Evolutionary conservation across 768 basidiomycete species (phyloP).

Genomic region (Boletus rubescentipes): DNA sequence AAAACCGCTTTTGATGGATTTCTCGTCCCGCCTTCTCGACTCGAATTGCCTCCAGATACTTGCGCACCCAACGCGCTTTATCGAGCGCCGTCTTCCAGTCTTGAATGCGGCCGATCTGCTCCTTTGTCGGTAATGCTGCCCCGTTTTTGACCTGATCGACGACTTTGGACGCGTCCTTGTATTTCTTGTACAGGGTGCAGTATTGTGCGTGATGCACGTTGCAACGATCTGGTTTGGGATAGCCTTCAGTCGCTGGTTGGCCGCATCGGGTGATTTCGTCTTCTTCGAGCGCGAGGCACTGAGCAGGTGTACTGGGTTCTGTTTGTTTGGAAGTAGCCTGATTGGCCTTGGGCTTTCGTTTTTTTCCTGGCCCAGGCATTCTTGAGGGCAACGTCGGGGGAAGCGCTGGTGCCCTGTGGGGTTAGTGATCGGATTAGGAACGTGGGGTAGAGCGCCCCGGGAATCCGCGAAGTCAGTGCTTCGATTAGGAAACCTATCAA

Average conservation of each 20-base stretch:
- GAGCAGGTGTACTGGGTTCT: neutral
- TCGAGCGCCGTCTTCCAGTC: conserved; percentile 16
- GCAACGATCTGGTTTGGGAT: conserved; percentile 19
- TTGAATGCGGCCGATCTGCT: conserved; percentile 10
- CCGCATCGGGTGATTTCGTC: conserved; percentile 28
- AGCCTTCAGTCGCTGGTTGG: conserved; percentile 20
- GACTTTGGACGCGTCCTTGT: conserved; percentile 28
- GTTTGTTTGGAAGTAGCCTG: too few relatives aligned
- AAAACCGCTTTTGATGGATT: conserved; percentile 34
- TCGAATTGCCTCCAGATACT: conserved; percentile 34
- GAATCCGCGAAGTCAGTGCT: too few relatives aligned
- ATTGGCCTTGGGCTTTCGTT: too few relatives aligned
- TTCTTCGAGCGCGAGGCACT: conserved; percentile 22
- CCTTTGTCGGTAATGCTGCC: conserved; percentile 16
- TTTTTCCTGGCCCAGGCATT: too few relatives aligned
- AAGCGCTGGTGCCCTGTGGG: too few relatives aligned
- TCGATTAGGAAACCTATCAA: too few relatives aligned
- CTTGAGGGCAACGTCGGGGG: too few relatives aligned
- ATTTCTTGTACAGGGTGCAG: conserved; percentile 20
- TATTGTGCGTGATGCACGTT: conserved; percentile 28
- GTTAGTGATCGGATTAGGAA: too few relatives aligned
- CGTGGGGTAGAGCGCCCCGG: too few relatives aligned
- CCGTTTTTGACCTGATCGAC: conserved; percentile 21
- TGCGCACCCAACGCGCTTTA: conserved; percentile 22
- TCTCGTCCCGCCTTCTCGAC: conserved; percentile 32